Evolutionary conservation across 345 rosid species (phyloP), one percentile per base, ranked within the genome.

Genomic region (Orychophragmus violaceus): DNA sequence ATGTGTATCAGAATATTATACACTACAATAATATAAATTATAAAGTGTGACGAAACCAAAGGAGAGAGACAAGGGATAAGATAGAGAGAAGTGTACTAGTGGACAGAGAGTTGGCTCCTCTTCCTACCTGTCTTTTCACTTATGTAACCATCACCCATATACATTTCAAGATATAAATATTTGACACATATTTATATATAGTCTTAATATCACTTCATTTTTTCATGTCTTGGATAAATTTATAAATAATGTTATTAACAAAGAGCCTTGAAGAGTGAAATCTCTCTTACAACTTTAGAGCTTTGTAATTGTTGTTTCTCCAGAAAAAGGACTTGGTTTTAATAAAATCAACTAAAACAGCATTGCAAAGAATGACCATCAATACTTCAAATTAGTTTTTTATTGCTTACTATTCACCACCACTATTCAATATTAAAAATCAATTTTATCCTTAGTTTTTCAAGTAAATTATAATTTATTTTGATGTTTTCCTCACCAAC

Each of bases 81-180:
- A 24, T 67, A 51, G 46, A 39, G 59, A 54, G 39, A 54, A 54
- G 59, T 10, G 14, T 16, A 39, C 56, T 33, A 21, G 72, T 54
- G 68, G 64, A 68, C 12, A 39, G 36, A 49, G 48, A 59, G 19
- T 56, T 64, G 76, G 76, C 70, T 64, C 70, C 70, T 71, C 76
- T 64, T 71, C 59, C 52, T 48, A 72, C 54, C 24, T 65, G 71
- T 72, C 70, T 37, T 70, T 54, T 30, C 69, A 53, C 42, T 46
- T 46, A 5, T 46, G 51, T 45, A 13, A 46, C 11, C 53, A 46
- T 22, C 53, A 11, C n/a, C 32, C 62, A 29, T 41, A 41, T 12
- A 25, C 49, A 51, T 59, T 49, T 36, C 44, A 27, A 13, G 7
- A 11, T 42, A 0, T 29, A 13, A 2, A 6, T 5, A 19, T 21